Percentiles rank a stretch among this genome's conserved stretches.
phyloP scores from a whole-genome alignment of 495 filamentous ascomycete genomes.

The Podospora conica region DNA sequence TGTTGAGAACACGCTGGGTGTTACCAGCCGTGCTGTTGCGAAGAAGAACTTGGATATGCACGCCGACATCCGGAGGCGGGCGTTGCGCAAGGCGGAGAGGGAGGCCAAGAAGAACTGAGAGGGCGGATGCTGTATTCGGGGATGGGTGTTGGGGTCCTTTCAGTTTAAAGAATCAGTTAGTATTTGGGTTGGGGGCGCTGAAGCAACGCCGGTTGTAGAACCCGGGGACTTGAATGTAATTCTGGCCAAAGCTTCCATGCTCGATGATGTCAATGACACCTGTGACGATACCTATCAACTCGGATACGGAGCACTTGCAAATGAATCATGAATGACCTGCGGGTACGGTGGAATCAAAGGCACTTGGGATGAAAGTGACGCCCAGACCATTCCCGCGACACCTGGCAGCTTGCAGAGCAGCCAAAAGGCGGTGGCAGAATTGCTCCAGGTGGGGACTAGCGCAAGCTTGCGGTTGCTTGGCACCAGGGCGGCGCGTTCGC shows the following conservation, averaged over 20 bases:
- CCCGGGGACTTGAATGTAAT: not conserved
- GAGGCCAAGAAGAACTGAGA: slow-evolving; percentile 59
- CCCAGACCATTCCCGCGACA: not conserved
- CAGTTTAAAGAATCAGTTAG: not conserved
- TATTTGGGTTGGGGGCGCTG: not conserved
- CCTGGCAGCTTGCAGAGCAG: not conserved
- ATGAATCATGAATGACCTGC: not conserved
- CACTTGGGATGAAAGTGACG: not conserved
- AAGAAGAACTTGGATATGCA: slow-evolving; percentile 74
- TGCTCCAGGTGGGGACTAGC: slow-evolving; percentile 12
- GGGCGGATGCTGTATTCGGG: slow-evolving; percentile 1
- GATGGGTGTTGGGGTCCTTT: not conserved
- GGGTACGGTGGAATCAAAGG: too few relatives aligned
- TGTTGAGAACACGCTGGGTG: slow-evolving; percentile 62
- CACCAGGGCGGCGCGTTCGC: slow-evolving; percentile 24
- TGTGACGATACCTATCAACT: not conserved
- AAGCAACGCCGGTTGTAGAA: not conserved
- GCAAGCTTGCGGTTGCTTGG: not conserved
- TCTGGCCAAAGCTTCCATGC: not conserved
- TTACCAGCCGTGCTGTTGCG: slow-evolving; percentile 56
- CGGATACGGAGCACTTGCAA: not conserved
- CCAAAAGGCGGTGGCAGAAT: slow-evolving; percentile 21
- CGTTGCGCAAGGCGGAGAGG: slow-evolving; percentile 81
- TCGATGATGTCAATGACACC: not conserved
- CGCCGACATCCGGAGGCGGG: slow-evolving; percentile 76